A percentile compares a stretch with the other conserved stretches of the same genome.
Evolutionary conservation across 2,329 filamentous ascomycete species (phyloP).

Genomic region (Dactylella cylindrospora): DNA sequence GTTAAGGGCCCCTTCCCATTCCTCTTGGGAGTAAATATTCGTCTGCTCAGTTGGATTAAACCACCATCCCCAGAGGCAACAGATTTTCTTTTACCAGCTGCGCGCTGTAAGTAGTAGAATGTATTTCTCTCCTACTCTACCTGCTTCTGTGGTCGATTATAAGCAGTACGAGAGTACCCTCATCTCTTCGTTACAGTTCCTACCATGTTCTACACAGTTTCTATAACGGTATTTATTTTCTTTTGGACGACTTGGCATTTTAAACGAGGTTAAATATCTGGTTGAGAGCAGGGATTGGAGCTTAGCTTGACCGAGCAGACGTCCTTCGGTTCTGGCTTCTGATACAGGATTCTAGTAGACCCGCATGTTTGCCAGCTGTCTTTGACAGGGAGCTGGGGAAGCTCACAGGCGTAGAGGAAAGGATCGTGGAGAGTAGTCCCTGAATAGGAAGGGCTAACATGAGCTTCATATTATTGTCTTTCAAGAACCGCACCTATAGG

Average conservation of each 20-base stretch:
- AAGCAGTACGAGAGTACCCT: no score
- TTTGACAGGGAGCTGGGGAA: constrained; percentile 20
- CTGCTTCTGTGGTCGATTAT: no score
- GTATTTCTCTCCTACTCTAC: no score
- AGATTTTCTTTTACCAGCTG: no score
- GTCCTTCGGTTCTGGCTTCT: constrained; percentile 42
- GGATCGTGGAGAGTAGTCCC: constrained; percentile 12
- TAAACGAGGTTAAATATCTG: constrained; percentile 26
- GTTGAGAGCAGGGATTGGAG: constrained; percentile 16
- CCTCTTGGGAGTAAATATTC: no score
- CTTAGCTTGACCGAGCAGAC: constrained; percentile 18
- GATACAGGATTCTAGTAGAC: constrained; percentile 37
- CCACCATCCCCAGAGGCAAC: no score
- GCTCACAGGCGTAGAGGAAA: constrained; percentile 8
- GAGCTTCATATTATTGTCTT: constrained; percentile 5
- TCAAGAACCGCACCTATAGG: constrained; percentile 37
- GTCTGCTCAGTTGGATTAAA: no score
- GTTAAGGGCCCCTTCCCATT: no score
- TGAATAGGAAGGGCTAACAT: constrained; percentile 41
- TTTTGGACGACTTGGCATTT: constrained; percentile 37
- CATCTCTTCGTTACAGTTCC: no score
- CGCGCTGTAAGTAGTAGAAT: no score
- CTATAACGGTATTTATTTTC: background rate
- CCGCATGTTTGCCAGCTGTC: constrained; percentile 40
- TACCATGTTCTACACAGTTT: no score